Percentiles rank a stretch among this genome's conserved stretches.
Conservation (phyloP, 306 rosid species). For the Pachyrhizus erosus region DNA sequence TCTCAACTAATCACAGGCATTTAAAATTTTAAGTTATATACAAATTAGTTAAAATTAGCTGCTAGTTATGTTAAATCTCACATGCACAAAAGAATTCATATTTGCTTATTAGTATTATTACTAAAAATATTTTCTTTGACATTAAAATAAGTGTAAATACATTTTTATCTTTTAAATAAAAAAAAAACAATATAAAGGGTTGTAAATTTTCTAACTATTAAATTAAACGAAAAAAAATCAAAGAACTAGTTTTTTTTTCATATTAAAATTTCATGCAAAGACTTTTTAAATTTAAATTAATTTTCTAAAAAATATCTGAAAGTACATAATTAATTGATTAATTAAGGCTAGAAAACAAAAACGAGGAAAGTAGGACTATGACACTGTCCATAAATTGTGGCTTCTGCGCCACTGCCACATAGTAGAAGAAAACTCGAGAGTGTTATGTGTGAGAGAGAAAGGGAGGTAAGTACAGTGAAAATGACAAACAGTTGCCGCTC, state of each 20-base stretch:
- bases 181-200: background rate
- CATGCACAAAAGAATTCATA: background rate
- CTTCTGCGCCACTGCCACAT: slow-evolving; percentile 28
- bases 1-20: background rate
- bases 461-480: slow-evolving; percentile 26
- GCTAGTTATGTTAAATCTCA: background rate
- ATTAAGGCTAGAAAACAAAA: slow-evolving; percentile 5
- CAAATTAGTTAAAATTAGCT: background rate
- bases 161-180: background rate
- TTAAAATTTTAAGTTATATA: background rate
- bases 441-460: background rate
- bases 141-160: background rate
- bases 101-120: background rate
- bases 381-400: slow-evolving; percentile 36
- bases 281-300: background rate
- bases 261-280: background rate
- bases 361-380: slow-evolving; percentile 32
- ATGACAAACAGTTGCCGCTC: slow-evolving; percentile 37
- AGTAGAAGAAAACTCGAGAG: background rate
- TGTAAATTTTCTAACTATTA: background rate
- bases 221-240: background rate
- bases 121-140: background rate
- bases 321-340: background rate
- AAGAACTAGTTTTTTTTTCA: background rate
- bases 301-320: background rate